Evolutionary conservation across 2,329 filamentous ascomycete species (phyloP).

Genomic region (Hypoxylon rubiginosum): DNA sequence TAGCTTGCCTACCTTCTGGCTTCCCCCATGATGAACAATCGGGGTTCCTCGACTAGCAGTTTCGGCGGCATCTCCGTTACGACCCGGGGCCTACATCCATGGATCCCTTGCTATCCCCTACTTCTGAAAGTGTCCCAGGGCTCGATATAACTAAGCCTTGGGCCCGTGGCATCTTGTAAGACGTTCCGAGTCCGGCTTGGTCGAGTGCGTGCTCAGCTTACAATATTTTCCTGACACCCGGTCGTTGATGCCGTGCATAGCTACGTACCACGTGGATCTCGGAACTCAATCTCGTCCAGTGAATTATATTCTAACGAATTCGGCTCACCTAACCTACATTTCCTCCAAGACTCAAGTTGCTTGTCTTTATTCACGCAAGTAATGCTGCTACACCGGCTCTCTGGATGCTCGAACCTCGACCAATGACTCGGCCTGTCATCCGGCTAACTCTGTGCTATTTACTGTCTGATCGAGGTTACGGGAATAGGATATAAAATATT

Average conservation of each 20-base stretch:
- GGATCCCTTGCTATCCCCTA: slow-evolving; percentile 10
- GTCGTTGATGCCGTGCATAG: slow-evolving; percentile 13
- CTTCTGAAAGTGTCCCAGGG: slow-evolving; percentile 14
- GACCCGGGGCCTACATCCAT: slow-evolving; percentile 17
- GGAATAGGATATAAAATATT: not conserved
- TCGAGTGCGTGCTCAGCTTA: slow-evolving; percentile 14
- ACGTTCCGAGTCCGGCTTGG: not conserved
- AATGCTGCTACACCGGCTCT: slow-evolving; percentile 14
- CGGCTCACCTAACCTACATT: slow-evolving; percentile 3
- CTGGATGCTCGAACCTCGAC: slow-evolving; percentile 11
- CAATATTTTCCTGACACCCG: slow-evolving; percentile 27
- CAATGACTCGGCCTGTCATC: slow-evolving; percentile 9
- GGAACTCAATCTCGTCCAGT: slow-evolving; percentile 16
- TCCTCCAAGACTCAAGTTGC: slow-evolving; percentile 4
- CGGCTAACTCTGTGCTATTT: not conserved
- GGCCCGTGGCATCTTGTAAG: slow-evolving; percentile 5
- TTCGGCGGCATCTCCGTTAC: slow-evolving; percentile 25
- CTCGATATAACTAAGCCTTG: slow-evolving; percentile 13
- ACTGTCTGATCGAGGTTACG: slow-evolving; percentile 1
- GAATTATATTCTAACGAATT: slow-evolving; percentile 18
- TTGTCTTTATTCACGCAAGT: slow-evolving; percentile 4
- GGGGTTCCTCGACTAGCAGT: slow-evolving; percentile 16
- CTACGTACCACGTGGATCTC: slow-evolving; percentile 23
- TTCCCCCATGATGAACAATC: slow-evolving; percentile 4
- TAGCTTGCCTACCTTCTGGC: not conserved